These are phyloP conservation scores for Escallonia rubra DNA, from an alignment of 129 eudicot species.

Conservation along the genomic window DNA sequence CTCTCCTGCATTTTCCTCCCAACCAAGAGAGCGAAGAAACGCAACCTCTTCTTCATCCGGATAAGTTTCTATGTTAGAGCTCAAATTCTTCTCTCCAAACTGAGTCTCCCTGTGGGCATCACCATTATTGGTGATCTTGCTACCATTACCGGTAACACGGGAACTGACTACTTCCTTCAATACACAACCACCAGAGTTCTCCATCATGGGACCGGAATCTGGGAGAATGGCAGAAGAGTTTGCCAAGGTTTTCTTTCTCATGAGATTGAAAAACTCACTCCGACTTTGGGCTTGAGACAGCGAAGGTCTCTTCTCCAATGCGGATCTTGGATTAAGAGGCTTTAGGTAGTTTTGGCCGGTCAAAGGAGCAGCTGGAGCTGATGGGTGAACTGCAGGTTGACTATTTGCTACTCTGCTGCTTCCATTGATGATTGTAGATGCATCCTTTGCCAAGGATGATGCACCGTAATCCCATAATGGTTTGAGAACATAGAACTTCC, in stretches of 20 bases:
- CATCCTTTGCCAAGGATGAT: slow-evolving; percentile 31
- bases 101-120: slow-evolving; percentile 8
- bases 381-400: slow-evolving; percentile 25
- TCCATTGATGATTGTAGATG: slow-evolving; percentile 16
- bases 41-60: slow-evolving; percentile 67
- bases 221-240: slow-evolving; percentile 16
- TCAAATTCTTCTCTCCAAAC: slow-evolving; percentile 14
- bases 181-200: slow-evolving; percentile 17
- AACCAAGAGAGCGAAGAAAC: slow-evolving; percentile 71
- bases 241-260: slow-evolving; percentile 51
- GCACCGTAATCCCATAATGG: slow-evolving; percentile 49
- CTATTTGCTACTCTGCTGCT: slow-evolving; percentile 26
- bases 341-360: slow-evolving; percentile 12
- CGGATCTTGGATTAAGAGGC: slow-evolving; percentile 14
- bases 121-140: slow-evolving; percentile 19
- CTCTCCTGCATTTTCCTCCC: slow-evolving; percentile 64
- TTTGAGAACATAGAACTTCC: slow-evolving; percentile 56
- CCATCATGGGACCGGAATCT: slow-evolving; percentile 21
- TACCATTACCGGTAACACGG: slow-evolving; percentile 24
- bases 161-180: slow-evolving; percentile 18
- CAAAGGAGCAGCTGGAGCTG: slow-evolving; percentile 21
- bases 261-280: slow-evolving; percentile 60
- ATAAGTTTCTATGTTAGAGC: slow-evolving; percentile 23
- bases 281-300: slow-evolving; percentile 56
- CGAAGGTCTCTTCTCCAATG: slow-evolving; percentile 42